Conservation (phyloP, 208 protist genomes). For the Tetramitus jugosus region DNA sequence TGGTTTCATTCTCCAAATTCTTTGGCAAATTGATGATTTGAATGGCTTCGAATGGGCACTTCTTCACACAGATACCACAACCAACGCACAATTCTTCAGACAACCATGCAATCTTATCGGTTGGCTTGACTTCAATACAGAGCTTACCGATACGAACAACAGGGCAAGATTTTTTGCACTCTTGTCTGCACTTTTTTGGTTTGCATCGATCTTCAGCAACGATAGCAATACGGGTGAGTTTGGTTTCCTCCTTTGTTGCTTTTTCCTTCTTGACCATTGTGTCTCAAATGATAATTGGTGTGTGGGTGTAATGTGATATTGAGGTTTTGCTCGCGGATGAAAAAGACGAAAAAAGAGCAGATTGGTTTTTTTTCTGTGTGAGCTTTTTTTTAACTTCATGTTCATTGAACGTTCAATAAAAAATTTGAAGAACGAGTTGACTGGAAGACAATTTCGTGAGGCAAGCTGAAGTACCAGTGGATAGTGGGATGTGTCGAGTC, state of each 20-base stretch:
- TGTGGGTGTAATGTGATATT: too few species aligned
- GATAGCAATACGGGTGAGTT: conserved; percentile 97
- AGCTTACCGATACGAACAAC: conserved; percentile 95
- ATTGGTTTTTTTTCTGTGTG: too few species aligned
- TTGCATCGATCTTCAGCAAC: conserved; percentile 97
- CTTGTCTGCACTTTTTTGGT: conserved; percentile 95
- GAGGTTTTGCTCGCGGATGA: too few species aligned
- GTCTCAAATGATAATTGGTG: too few species aligned
- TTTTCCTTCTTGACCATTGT: too few species aligned
- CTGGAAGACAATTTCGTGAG: too few species aligned
- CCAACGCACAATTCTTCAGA: conserved; percentile 99
- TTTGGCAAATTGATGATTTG: conserved; percentile 99
- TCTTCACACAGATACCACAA: conserved; percentile 97
- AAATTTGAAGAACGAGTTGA: too few species aligned
- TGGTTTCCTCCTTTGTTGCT: conserved; percentile 20
- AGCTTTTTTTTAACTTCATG: too few species aligned
- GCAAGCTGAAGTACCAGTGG: too few species aligned
- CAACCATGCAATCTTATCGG: conserved; percentile 84
- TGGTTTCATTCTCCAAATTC: conserved; percentile 90
- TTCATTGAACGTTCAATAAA: too few species aligned
- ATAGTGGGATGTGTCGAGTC: too few species aligned
- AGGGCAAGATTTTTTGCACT: conserved; percentile 97
- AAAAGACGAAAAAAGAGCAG: too few species aligned
- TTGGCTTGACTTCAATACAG: conserved; percentile 96
- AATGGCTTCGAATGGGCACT: conserved; percentile 99